Conservation (phyloP, 306 rosid species). For the Sesbania bispinosa region DNA sequence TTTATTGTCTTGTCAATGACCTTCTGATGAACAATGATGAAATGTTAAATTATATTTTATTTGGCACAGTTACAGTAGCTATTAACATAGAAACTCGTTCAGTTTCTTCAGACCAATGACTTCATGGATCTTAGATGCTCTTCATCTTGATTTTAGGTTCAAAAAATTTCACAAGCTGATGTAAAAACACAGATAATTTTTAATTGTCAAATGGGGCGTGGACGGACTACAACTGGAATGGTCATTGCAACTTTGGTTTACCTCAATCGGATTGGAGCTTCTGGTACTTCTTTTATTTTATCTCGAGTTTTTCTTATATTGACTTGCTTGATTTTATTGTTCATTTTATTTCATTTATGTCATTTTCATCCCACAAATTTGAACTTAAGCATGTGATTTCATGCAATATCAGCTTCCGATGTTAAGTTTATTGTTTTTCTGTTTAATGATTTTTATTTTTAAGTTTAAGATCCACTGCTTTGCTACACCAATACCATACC, state of each 20-base stretch:
- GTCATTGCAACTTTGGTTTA: slow-evolving; percentile 87
- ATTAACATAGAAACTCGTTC: neutral
- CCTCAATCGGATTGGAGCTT: slow-evolving; percentile 78
- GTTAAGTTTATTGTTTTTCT: neutral
- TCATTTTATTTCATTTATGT: neutral
- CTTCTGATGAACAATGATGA: neutral
- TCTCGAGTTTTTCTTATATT: neutral
- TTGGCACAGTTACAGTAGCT: slow-evolving; percentile 12
- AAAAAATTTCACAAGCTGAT: slow-evolving; percentile 72
- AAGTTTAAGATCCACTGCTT: neutral
- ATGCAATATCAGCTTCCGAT: neutral
- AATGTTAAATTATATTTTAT: neutral
- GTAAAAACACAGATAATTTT: slow-evolving; percentile 73
- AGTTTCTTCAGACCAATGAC: neutral
- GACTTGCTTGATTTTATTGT: slow-evolving; percentile 16
- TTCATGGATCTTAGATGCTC: slow-evolving; percentile 25
- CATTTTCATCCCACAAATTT: neutral
- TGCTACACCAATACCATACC: neutral
- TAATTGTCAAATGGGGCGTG: slow-evolving; percentile 99
- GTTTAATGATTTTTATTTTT: neutral
- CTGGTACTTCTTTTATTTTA: slow-evolving; percentile 45
- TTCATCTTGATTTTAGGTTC: slow-evolving; percentile 60
- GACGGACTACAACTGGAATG: slow-evolving; percentile 94
- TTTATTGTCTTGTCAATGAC: neutral
- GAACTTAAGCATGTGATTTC: slow-evolving; percentile 1